phyloP scores from a whole-genome alignment of 306 rosid genomes.

The Gleditsia sinensis region DNA sequence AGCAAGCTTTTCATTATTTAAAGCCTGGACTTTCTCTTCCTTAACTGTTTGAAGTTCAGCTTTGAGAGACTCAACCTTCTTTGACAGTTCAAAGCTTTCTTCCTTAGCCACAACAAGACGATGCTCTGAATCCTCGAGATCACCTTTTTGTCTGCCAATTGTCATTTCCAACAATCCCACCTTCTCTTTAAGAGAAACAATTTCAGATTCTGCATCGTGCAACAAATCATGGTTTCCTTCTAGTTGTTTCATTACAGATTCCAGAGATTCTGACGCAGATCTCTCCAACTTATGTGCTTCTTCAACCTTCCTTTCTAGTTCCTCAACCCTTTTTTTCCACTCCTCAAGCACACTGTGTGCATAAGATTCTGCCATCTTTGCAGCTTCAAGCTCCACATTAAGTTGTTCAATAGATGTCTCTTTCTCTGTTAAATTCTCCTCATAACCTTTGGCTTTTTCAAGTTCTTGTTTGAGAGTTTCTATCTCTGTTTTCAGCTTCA shows the following conservation, averaged over 20 bases:
- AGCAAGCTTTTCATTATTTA: constrained; percentile 74
- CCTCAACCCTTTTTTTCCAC: constrained; percentile 65
- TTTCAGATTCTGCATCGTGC: constrained; percentile 75
- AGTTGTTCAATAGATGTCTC: constrained; percentile 76
- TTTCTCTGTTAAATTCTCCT: constrained; percentile 60
- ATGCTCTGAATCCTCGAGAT: constrained; percentile 71
- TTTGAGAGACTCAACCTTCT: constrained; percentile 54
- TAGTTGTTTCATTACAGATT: constrained; percentile 69
- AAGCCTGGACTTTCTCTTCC: constrained; percentile 82
- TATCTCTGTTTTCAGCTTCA: constrained; percentile 63
- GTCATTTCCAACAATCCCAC: constrained; percentile 81
- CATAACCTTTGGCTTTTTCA: constrained; percentile 52
- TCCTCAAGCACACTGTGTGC: constrained; percentile 71
- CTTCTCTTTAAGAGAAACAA: constrained; percentile 70
- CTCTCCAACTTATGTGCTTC: constrained; percentile 76
- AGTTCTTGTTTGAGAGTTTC: constrained; percentile 64
- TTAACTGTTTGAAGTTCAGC: constrained; percentile 59
- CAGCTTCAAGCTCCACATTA: constrained; percentile 84
- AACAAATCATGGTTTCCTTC: constrained; percentile 70
- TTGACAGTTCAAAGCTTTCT: constrained; percentile 61
- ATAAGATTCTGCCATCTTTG: constrained; percentile 85
- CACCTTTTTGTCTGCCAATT: constrained; percentile 65
- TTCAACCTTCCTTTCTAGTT: constrained; percentile 62
- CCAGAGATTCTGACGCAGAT: constrained; percentile 82
- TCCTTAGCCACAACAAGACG: constrained; percentile 56